phyloP scores from a whole-genome alignment of 1,139 yeast species.

The Meyerozyma elateridarum region DNA sequence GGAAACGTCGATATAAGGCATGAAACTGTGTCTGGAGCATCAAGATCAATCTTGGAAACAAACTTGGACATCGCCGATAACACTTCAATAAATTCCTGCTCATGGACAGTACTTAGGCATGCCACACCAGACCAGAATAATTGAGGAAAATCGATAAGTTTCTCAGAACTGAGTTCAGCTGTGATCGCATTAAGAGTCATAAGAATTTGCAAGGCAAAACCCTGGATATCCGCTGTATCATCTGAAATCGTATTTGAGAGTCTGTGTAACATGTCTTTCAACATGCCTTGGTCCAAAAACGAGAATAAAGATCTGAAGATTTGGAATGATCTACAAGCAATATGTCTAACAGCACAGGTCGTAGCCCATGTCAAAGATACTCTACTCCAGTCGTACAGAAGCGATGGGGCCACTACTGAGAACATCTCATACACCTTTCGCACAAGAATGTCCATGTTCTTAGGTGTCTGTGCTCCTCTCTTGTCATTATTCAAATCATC shows the following conservation, averaged over 20 bases:
- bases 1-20: slow-evolving; percentile 86
- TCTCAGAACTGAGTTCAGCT: slow-evolving; percentile 75
- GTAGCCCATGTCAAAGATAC: slow-evolving; percentile 93
- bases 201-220: slow-evolving; percentile 93
- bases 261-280: slow-evolving; percentile 90
- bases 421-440: slow-evolving; percentile 61
- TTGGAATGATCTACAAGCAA: slow-evolving; percentile 95
- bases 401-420: slow-evolving; percentile 37
- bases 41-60: slow-evolving; percentile 80
- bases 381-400: slow-evolving; percentile 81
- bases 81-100: slow-evolving; percentile 87
- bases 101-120: slow-evolving; percentile 83
- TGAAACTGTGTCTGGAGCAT: slow-evolving; percentile 79
- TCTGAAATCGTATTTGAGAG: slow-evolving; percentile 91
- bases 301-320: slow-evolving; percentile 77
- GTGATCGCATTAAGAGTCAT: slow-evolving; percentile 93
- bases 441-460: slow-evolving; percentile 76
- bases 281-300: slow-evolving; percentile 80
- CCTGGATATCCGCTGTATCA: slow-evolving; percentile 84
- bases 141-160: slow-evolving; percentile 84
- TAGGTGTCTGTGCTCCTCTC: slow-evolving; percentile 82
- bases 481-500: slow-evolving; percentile 78
- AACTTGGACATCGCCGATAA: slow-evolving; percentile 77
- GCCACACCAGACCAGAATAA: slow-evolving; percentile 96
- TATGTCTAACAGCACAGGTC: slow-evolving; percentile 93